A percentile compares a stretch with the other conserved stretches of the same genome.
Evolutionary conservation across 129 eudicot species (phyloP).

Genomic region (Helianthus tuberosus): DNA sequence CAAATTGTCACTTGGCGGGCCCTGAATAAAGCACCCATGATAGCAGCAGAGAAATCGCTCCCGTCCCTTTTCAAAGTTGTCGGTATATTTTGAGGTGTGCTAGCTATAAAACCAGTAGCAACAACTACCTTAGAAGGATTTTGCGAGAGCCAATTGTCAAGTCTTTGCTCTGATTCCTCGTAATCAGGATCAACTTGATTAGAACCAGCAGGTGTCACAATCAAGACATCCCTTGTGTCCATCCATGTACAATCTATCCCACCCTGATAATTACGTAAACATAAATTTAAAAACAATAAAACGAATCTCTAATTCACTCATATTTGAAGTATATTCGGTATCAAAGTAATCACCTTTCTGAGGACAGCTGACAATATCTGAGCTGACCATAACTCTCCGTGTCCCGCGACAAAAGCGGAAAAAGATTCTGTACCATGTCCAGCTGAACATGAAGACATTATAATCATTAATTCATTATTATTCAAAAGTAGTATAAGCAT

Average conservation of each 20-base stretch:
- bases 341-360: slow-evolving; percentile 56
- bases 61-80: slow-evolving; percentile 98
- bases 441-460: slow-evolving; percentile 55
- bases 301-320: slow-evolving; percentile 2
- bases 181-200: slow-evolving; percentile 99
- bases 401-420: slow-evolving; percentile 95
- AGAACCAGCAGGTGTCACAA: slow-evolving; percentile 85
- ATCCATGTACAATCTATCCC: slow-evolving; percentile 89
- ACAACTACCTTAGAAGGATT: slow-evolving; percentile 68
- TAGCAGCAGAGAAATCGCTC: slow-evolving; percentile 98
- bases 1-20: slow-evolving; percentile 96
- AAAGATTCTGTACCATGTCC: slow-evolving; percentile 97
- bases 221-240: slow-evolving; percentile 91
- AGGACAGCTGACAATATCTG: slow-evolving; percentile 73
- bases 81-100: slow-evolving; percentile 89
- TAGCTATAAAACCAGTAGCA: slow-evolving; percentile 97
- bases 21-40: slow-evolving; percentile 85
- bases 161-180: slow-evolving; percentile 76
- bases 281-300: neutral
- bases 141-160: slow-evolving; percentile 70
- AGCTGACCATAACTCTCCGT: slow-evolving; percentile 99
- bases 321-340: slow-evolving; percentile 8
- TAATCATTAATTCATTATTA: neutral
- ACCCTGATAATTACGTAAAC: slow-evolving; percentile 42
- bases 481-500: neutral